Base-by-base conservation (phyloP, 2,329 filamentous ascomycete species). In the Cercospora janseana region DNA sequence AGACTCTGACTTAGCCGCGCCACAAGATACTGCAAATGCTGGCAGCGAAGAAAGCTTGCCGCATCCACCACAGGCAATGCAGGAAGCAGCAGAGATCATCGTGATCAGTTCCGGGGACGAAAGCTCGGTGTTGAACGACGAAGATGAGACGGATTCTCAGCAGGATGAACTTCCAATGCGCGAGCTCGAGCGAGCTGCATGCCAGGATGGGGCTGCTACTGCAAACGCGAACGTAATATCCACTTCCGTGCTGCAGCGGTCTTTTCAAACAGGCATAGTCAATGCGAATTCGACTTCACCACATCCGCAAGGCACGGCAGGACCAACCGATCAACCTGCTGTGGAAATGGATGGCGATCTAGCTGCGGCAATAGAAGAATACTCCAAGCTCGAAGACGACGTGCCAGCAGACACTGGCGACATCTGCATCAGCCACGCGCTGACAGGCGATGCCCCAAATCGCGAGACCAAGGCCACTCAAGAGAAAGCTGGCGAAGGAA, bases 61-160 rank as follows among this genome's bases (percentile, higher is more conserved):
- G 20, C 6, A 20, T 15, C 4, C 6, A 13, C 9, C 13, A 10
- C 29, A 6, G 10, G 12, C 35, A 24, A 21, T 24, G 20, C 21
- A 23, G 20, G 10, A 24, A 40, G 35, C 20, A 40, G n/a, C 26
- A n/a, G 35, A 40, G 35, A 15, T 40, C n/a, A 40, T 40, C n/a
- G 35, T 40, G 16, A 40, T 40, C 35, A 40, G 35, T 40, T 40
- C 35, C 26, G 35, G 35, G 2, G 21, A 40, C 26, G 35, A 40
- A 24, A 40, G 35, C n/a, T 24, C 20, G 15, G 35, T 24, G 3
- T 18, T 24, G 20, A 23, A 40, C 15, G 35, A 15, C 6, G 35
- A 9, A 26, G 35, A 21, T 40, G n/a, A 26, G n/a, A 23, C 35
- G 6, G 15, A n/a, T n/a, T n/a, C n/a, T n/a, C n/a, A n/a, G n/a